Evolutionary conservation across 352 stramenopile species (phyloP).

Genomic region (Globisporangium ultimum): DNA sequence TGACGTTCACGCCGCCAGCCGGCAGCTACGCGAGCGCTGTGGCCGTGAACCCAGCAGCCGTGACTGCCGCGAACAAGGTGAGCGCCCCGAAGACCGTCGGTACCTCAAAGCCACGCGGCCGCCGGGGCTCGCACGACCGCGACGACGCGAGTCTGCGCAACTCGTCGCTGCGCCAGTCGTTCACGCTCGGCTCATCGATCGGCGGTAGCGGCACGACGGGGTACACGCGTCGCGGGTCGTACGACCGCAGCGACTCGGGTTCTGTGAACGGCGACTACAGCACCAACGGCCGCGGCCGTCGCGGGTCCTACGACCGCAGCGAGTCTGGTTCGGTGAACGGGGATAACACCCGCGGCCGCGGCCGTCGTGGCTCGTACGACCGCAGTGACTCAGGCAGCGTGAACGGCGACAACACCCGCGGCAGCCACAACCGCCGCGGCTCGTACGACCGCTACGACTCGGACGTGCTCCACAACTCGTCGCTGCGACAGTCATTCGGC

Average conservation of each 20-base stretch:
- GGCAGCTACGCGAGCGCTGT: constrained; percentile 28
- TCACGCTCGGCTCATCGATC: constrained; percentile 17
- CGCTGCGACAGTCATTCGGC: constrained; percentile 25
- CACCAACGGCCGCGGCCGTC: constrained; percentile 15
- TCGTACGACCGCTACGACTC: constrained; percentile 58
- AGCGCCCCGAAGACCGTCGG: constrained; percentile 1
- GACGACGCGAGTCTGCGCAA: constrained; percentile 16
- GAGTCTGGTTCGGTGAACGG: constrained; percentile 21
- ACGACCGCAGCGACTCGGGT: constrained; percentile 41
- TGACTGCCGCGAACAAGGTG: too few species aligned
- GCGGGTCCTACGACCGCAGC: constrained; percentile 22
- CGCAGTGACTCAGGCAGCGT: constrained; percentile 14
- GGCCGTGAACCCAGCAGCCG: constrained; percentile 16
- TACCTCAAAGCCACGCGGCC: constrained; percentile 23
- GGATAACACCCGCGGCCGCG: constrained; percentile 24
- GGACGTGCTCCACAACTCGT: constrained; percentile 28
- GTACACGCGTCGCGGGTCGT: constrained; percentile 47
- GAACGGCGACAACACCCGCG: constrained; percentile 6
- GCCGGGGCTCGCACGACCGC: constrained; percentile 62
- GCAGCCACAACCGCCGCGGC: constrained; percentile 41
- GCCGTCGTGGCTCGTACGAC: constrained; percentile 30
- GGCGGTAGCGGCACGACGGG: constrained; percentile 28
- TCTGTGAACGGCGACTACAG: constrained; percentile 21
- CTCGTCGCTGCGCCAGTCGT: constrained; percentile 19
- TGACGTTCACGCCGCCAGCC: constrained; percentile 10